phyloP scores from a whole-genome alignment of 2,329 filamentous ascomycete genomes.

The Calonectria pauciramosa region DNA sequence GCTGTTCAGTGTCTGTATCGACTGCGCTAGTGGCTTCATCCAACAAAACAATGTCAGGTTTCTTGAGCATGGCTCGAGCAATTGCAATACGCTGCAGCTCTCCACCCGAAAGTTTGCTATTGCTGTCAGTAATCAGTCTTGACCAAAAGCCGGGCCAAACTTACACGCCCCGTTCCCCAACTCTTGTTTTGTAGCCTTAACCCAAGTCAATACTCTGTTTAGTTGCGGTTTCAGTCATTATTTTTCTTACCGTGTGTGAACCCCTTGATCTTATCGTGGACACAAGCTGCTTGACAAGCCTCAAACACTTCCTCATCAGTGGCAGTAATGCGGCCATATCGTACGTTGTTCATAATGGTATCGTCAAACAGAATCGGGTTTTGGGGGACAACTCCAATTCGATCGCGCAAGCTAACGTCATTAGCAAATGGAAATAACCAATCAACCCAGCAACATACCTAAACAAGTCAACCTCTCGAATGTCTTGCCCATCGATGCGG shows the following conservation, averaged over 20 bases:
- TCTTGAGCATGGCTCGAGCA: constrained; percentile 79
- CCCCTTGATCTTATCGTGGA: constrained; percentile 69
- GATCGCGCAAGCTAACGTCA: constrained; percentile 60
- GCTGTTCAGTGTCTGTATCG: constrained; percentile 77
- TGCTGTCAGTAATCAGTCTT: constrained; percentile 35
- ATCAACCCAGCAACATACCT: constrained; percentile 49
- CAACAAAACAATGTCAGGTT: constrained; percentile 80
- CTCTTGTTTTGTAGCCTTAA: constrained; percentile 62
- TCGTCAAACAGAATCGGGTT: constrained; percentile 69
- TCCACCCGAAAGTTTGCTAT: constrained; percentile 74
- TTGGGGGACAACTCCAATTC: constrained; percentile 70
- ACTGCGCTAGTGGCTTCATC: constrained; percentile 86
- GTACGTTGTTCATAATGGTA: constrained; percentile 71
- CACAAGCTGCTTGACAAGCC: constrained; percentile 68
- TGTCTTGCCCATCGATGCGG: constrained; percentile 68
- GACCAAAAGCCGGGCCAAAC: constrained; percentile 29
- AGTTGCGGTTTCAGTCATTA: too few species aligned
- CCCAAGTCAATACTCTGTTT: constrained; percentile 24
- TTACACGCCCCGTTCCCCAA: constrained; percentile 65
- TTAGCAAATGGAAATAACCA: constrained; percentile 34
- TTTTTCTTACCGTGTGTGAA: constrained; percentile 61
- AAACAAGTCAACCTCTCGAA: constrained; percentile 66
- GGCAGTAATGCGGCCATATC: constrained; percentile 67
- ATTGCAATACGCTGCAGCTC: constrained; percentile 78
- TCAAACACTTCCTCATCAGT: constrained; percentile 68